Conservation (phyloP, 257 asterid genomes). For the Nicotiana tomentosiformis region DNA sequence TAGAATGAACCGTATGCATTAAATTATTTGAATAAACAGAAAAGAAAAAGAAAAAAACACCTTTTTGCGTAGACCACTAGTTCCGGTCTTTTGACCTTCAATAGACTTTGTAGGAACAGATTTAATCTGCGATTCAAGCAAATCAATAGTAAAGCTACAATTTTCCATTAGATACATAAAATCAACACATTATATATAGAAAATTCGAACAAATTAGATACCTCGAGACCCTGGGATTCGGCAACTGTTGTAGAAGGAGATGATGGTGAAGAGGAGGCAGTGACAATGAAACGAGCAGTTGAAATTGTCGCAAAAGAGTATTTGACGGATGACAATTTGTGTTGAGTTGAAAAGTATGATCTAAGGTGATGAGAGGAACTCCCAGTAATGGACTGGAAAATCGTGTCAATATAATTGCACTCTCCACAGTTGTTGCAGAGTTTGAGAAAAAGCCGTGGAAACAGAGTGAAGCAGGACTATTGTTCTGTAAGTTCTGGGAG, state of each 20-base stretch:
- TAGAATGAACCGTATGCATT: background rate
- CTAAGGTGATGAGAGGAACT: background rate
- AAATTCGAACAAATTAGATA: background rate
- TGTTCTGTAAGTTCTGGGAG: too few species aligned
- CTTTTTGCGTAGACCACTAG: conserved; percentile 96
- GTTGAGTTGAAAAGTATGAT: conserved; percentile 8
- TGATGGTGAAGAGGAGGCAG: conserved; percentile 29
- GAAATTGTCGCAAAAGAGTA: conserved; percentile 24
- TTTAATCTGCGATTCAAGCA: conserved; percentile 38
- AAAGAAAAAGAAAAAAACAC: conserved; percentile 14
- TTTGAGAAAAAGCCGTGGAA: background rate
- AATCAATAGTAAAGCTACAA: background rate
- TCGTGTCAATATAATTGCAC: background rate
- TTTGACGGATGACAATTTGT: conserved; percentile 24
- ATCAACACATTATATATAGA: background rate
- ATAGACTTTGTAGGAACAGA: conserved; percentile 69
- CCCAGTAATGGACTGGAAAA: background rate
- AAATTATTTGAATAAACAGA: conserved; percentile 4
- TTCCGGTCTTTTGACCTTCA: conserved; percentile 95
- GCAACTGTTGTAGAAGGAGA: conserved; percentile 50
- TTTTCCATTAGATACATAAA: background rate
- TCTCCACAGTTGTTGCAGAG: background rate
- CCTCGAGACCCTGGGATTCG: conserved; percentile 62
- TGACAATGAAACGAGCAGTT: conserved; percentile 11
- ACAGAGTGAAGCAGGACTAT: background rate